Conservation (phyloP, 2,329 filamentous ascomycete genomes). For the Diaporthe sp. region DNA sequence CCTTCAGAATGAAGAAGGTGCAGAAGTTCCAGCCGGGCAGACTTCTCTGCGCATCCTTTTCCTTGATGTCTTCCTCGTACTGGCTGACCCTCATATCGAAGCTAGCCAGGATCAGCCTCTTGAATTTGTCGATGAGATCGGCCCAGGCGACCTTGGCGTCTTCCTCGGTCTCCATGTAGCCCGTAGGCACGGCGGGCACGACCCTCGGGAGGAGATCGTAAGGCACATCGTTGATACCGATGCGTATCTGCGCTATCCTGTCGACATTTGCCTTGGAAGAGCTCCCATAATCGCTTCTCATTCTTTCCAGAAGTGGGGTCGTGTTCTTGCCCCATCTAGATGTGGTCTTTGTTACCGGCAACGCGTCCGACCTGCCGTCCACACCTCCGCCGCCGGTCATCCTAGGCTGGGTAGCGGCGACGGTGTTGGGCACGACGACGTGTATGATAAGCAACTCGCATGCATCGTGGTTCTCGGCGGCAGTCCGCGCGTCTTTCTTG, state of each 20-base stretch:
- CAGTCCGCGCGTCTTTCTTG: slow-evolving; percentile 67
- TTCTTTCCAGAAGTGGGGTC: slow-evolving; percentile 88
- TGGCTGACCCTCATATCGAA: slow-evolving; percentile 93
- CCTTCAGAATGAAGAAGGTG: slow-evolving; percentile 98
- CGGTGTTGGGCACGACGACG: slow-evolving; percentile 89
- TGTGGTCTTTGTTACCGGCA: slow-evolving; percentile 62
- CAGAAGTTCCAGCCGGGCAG: slow-evolving; percentile 99
- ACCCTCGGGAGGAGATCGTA: slow-evolving; percentile 75
- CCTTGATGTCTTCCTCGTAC: slow-evolving; percentile 97
- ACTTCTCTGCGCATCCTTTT: slow-evolving; percentile 88
- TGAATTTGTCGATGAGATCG: slow-evolving; percentile 88
- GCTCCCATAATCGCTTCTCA: slow-evolving; percentile 90
- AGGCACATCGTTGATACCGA: slow-evolving; percentile 78
- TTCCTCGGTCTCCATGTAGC: slow-evolving; percentile 78
- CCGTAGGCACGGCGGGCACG: slow-evolving; percentile 72
- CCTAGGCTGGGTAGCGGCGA: slow-evolving; percentile 83
- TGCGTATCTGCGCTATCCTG: slow-evolving; percentile 86
- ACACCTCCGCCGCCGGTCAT: slow-evolving; percentile 61
- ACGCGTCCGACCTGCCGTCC: slow-evolving; percentile 64
- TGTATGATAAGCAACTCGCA: slow-evolving; percentile 97
- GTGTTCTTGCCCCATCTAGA: slow-evolving; percentile 85
- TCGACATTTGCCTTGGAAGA: slow-evolving; percentile 79
- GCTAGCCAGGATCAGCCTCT: slow-evolving; percentile 86
- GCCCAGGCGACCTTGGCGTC: slow-evolving; percentile 87
- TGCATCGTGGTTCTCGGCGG: slow-evolving; percentile 93